A percentile compares a stretch with the other conserved stretches of the same genome.
Evolutionary conservation across 805 yeast species (phyloP).

Genomic region (Schizosaccharomyces cryophilus): DNA sequence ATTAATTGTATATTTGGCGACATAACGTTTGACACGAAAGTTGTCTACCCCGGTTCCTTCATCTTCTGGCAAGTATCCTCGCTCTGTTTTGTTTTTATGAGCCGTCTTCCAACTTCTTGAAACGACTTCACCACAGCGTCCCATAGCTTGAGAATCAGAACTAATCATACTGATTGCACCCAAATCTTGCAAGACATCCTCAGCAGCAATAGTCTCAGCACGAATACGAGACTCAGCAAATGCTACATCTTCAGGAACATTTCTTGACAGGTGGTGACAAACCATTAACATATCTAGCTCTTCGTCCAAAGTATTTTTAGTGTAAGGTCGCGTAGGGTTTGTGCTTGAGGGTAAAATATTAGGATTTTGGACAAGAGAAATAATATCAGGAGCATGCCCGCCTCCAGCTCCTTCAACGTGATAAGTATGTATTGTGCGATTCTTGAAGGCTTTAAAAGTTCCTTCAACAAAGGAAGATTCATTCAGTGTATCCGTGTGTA

Average conservation of each 20-base stretch:
- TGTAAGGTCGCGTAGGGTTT: slow-evolving; percentile 2
- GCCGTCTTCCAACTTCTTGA: slow-evolving; percentile 3
- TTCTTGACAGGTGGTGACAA: slow-evolving; percentile 1
- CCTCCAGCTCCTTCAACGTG: slow-evolving; percentile 4
- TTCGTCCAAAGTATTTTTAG: slow-evolving; percentile 1
- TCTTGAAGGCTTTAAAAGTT: slow-evolving; percentile 2
- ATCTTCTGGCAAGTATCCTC: slow-evolving; percentile 2
- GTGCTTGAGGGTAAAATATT: slow-evolving; percentile 3
- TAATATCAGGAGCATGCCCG: slow-evolving; percentile 3
- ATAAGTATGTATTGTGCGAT: slow-evolving; percentile 2
- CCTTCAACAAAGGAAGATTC: slow-evolving; percentile 3
- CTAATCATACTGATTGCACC: slow-evolving; percentile 3
- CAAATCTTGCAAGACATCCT: slow-evolving; percentile 3
- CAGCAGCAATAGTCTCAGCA: slow-evolving; percentile 3
- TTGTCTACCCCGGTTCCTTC: slow-evolving; percentile 2
- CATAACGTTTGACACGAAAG: slow-evolving; percentile 3
- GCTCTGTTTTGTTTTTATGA: slow-evolving; percentile 1
- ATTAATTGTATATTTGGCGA: slow-evolving; percentile 2
- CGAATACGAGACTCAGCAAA: slow-evolving; percentile 4
- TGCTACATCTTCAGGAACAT: slow-evolving; percentile 3
- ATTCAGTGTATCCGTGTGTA: slow-evolving; percentile 3
- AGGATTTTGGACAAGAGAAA: background rate
- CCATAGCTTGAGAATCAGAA: slow-evolving; percentile 4
- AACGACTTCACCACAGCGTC: slow-evolving; percentile 3
- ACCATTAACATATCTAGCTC: slow-evolving; percentile 4